Base-by-base conservation (phyloP, 2,329 filamentous ascomycete species). In the Lachnellula willkommii region DNA sequence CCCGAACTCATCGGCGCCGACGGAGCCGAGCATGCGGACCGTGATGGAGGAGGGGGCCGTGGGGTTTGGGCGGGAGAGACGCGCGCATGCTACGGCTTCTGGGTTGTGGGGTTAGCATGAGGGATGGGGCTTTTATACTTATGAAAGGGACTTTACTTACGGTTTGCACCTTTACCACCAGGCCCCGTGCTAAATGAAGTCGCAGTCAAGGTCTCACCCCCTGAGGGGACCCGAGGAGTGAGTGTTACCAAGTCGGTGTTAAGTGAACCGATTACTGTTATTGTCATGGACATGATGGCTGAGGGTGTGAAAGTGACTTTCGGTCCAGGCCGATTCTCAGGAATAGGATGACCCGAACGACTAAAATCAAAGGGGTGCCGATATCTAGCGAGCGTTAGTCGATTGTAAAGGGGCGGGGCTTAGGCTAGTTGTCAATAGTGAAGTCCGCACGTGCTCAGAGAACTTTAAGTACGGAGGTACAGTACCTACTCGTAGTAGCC, bases 121-220 rank as follows among this genome's bases (percentile, higher is more conserved):
- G 17, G 42, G 42, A 45, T 2, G 6, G 15, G 7, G 39, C 39
- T 42, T 15, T 12, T 42, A 12, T 42, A 7, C 8, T 32, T 32
- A 32, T 32, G 9, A 32, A 32, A 3, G 9, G 28, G 12, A 32
- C 1, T 11, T 9, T 11, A 32, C 46, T 58, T 60, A 59, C 97
- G 93, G 76, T 97, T 97, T 58, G 92, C 91, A 61, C 93, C 93
- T 75, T 99, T 99, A 55, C 94, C 93, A 66, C 93, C 94, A 32
- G 88, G 86, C 45, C 88, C 91, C 37, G 87, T 90, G 68, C 80
- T 80, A 74, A 95, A 95, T 20, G 83, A 84, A 62, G 77, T 84
- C 48, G 90, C 82, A 2, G 89, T 92, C 51, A 97, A 79, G 2
- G 93, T 97, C 74, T 99, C 93, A 63, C 93, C 94, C 1, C 88